Evolutionary conservation across 352 stramenopile species (phyloP).

Genomic region (Globisporangium okanoganense): DNA sequence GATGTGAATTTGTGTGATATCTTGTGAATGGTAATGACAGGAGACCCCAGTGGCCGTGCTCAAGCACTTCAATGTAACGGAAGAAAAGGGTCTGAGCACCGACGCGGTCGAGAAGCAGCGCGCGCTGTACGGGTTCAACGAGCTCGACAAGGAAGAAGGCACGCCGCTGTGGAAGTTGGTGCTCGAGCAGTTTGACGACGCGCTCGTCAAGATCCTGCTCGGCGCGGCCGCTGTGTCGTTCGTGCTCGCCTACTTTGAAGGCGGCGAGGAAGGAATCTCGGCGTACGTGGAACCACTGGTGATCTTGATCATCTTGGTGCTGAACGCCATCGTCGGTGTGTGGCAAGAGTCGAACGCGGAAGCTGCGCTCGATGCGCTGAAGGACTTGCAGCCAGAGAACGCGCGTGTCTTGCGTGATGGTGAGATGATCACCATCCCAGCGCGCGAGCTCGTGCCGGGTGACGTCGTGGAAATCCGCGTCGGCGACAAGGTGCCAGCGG

Average conservation of each 20-base stretch:
- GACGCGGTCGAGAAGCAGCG: conserved; percentile 56
- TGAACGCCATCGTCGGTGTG: conserved; percentile 96
- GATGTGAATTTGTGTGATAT: neutral
- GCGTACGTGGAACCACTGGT: conserved; percentile 97
- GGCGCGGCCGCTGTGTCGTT: conserved; percentile 94
- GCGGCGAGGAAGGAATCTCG: conserved; percentile 75
- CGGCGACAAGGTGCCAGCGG: conserved; percentile 97
- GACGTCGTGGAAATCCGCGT: conserved; percentile 96
- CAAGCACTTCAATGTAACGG: conserved; percentile 67
- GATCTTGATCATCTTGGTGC: conserved; percentile 95
- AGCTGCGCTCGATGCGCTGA: conserved; percentile 93
- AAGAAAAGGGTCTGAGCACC: conserved; percentile 48
- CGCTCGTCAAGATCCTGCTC: conserved; percentile 98
- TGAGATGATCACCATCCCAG: conserved; percentile 78
- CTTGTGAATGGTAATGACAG: conserved; percentile 7
- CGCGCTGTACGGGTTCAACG: conserved; percentile 74
- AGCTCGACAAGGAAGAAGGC: conserved; percentile 87
- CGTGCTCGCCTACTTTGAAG: conserved; percentile 92
- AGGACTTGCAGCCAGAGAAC: conserved; percentile 94
- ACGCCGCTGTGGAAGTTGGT: conserved; percentile 93
- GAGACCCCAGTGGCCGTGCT: conserved; percentile 75
- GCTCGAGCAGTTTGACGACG: conserved; percentile 99
- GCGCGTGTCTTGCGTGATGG: conserved; percentile 87
- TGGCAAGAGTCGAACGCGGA: conserved; percentile 95
- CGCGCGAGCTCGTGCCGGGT: conserved; percentile 93